phyloP scores from a whole-genome alignment of 2,329 filamentous ascomycete genomes.

The Colletotrichum agaves region DNA sequence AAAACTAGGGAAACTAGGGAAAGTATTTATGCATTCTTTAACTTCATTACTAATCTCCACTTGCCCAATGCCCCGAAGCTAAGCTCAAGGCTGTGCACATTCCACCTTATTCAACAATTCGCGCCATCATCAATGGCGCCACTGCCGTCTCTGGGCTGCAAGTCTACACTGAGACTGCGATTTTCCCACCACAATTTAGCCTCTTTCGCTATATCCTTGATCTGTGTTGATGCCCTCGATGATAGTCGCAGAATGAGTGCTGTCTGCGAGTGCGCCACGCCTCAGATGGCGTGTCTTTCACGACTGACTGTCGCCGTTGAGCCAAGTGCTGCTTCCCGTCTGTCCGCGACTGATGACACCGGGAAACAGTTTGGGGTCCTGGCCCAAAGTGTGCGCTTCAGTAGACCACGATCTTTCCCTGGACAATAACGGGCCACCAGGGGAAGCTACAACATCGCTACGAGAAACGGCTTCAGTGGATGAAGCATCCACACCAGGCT shows the following conservation, averaged over 20 bases:
- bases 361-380: constrained; percentile 77
- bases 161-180: too few relatives aligned
- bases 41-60: too few relatives aligned
- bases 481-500: not conserved
- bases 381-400: constrained; percentile 62
- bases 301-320: not conserved
- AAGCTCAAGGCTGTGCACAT: too few relatives aligned
- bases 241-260: too few relatives aligned
- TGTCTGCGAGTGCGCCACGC: not conserved
- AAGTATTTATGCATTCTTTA: not conserved
- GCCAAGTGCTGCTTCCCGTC: not conserved
- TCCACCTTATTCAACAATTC: too few relatives aligned
- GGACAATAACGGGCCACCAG: constrained; percentile 16
- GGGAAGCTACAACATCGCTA: constrained; percentile 29
- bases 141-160: too few relatives aligned
- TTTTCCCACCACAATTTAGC: too few relatives aligned
- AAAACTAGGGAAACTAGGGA: too few relatives aligned
- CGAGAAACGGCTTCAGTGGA: not conserved
- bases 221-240: too few relatives aligned
- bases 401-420: constrained; percentile 51
- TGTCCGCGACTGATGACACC: constrained; percentile 69
- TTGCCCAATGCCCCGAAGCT: too few relatives aligned
- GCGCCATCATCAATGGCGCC: too few relatives aligned
- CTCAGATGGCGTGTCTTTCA: not conserved
- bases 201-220: too few relatives aligned